phyloP scores from a whole-genome alignment of 352 stramenopile genomes.

The Globisporangium recalcitrans region DNA sequence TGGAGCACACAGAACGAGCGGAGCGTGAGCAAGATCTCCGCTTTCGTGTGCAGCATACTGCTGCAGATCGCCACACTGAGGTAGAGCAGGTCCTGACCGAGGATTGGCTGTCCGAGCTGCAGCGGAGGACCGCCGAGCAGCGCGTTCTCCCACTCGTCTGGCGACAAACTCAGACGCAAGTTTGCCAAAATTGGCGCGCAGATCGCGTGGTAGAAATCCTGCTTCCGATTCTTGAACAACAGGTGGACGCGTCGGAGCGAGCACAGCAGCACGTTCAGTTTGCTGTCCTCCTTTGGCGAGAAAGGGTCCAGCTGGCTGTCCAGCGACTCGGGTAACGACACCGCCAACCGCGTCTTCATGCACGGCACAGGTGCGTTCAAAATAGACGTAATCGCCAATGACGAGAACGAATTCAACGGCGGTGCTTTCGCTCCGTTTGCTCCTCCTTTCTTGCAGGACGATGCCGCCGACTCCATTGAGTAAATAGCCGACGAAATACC shows the following conservation, averaged over 20 bases:
- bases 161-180: slow-evolving; percentile 35
- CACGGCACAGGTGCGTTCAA: slow-evolving; percentile 46
- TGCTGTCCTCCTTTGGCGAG: slow-evolving; percentile 72
- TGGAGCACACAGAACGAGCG: slow-evolving; percentile 71
- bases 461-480: slow-evolving; percentile 30
- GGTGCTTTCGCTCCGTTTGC: slow-evolving; percentile 2
- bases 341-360: slow-evolving; percentile 55
- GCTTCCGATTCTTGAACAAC: slow-evolving; percentile 49
- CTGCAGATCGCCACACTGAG: slow-evolving; percentile 70
- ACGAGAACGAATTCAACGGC: slow-evolving; percentile 51
- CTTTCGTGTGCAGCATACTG: slow-evolving; percentile 70
- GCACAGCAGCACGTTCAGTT: slow-evolving; percentile 64
- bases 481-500: slow-evolving; percentile 68
- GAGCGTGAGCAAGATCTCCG: slow-evolving; percentile 76
- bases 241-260: slow-evolving; percentile 48
- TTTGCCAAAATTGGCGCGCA: slow-evolving; percentile 42
- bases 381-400: slow-evolving; percentile 61
- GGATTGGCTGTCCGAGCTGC: slow-evolving; percentile 51
- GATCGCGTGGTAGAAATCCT: slow-evolving; percentile 48
- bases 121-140: slow-evolving; percentile 43
- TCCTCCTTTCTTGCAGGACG: slow-evolving; percentile 17
- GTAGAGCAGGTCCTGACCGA: slow-evolving; percentile 75
- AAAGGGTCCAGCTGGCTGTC: slow-evolving; percentile 65
- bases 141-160: slow-evolving; percentile 46
- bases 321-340: slow-evolving; percentile 59